These are phyloP conservation scores for Colletotrichum cuscutae DNA, from an alignment of 2,329 filamentous ascomycete species.

Conservation along the genomic window DNA sequence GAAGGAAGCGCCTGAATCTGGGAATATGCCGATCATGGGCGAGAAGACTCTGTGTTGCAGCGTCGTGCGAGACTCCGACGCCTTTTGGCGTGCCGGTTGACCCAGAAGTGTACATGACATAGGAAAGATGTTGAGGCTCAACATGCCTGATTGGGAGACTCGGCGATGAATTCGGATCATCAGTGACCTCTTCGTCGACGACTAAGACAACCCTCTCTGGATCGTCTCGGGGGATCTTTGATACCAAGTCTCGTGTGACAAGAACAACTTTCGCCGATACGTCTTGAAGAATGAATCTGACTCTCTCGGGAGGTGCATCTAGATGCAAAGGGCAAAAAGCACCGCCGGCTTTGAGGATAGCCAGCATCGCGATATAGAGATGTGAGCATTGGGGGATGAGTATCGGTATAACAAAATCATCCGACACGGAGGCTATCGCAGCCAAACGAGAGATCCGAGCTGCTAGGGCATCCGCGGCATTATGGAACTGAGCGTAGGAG, in stretches of 20 bases:
- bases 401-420: constrained; percentile 71
- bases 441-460: constrained; percentile 52
- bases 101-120: constrained; percentile 94
- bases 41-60: constrained; percentile 83
- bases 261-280: constrained; percentile 76
- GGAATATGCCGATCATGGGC: constrained; percentile 86
- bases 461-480: constrained; percentile 66
- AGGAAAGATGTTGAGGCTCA: constrained; percentile 47
- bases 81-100: constrained; percentile 92
- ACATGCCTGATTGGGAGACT: constrained; percentile 64
- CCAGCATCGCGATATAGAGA: constrained; percentile 82
- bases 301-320: constrained; percentile 80
- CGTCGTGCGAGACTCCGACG: constrained; percentile 82
- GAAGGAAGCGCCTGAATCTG: constrained; percentile 80
- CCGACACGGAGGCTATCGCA: background rate
- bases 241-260: constrained; percentile 62
- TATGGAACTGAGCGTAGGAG: constrained; percentile 73
- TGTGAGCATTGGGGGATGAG: constrained; percentile 80
- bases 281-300: constrained; percentile 85
- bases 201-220: constrained; percentile 46
- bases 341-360: constrained; percentile 81
- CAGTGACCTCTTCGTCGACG: constrained; percentile 42
- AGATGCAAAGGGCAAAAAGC: constrained; percentile 88
- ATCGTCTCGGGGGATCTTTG: constrained; percentile 48
- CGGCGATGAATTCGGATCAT: background rate